These are phyloP conservation scores for Catharanthus roseus DNA, from an alignment of 257 asterid species.

Conservation along the genomic window DNA sequence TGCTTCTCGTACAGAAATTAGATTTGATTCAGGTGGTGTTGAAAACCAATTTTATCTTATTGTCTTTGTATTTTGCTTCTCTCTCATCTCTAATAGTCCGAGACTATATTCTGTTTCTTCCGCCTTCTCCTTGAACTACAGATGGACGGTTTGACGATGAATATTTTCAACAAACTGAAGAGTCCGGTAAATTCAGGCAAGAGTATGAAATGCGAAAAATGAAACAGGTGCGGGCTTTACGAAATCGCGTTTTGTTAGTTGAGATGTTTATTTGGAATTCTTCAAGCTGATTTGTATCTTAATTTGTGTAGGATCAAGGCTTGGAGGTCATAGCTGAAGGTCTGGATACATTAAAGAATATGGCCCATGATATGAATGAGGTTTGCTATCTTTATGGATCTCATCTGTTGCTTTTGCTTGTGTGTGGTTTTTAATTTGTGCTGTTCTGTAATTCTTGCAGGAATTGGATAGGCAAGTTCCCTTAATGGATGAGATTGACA, in stretches of 20 bases:
- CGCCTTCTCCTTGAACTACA: constrained; percentile 31
- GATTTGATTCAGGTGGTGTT: constrained; percentile 88
- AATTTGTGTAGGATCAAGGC: constrained; percentile 73
- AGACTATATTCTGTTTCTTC: constrained; percentile 15
- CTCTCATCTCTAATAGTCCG: neutral
- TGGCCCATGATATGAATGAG: constrained; percentile 99
- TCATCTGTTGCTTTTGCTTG: constrained; percentile 15
- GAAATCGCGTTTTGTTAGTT: neutral
- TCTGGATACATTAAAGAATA: constrained; percentile 82
- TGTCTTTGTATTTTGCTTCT: neutral
- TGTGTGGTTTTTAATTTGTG: constrained; percentile 9
- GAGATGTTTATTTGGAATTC: neutral
- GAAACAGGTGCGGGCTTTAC: constrained; percentile 65
- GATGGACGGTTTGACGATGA: constrained; percentile 88
- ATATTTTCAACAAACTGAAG: constrained; percentile 89
- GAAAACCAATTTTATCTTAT: neutral
- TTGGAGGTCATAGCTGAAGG: constrained; percentile 92
- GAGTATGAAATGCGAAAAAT: constrained; percentile 98
- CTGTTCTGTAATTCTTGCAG: constrained; percentile 38
- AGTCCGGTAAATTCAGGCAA: constrained; percentile 82
- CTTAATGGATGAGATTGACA: constrained; percentile 96
- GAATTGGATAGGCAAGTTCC: constrained; percentile 98
- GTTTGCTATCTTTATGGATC: constrained; percentile 36
- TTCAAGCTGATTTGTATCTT: constrained; percentile 11
- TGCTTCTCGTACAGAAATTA: constrained; percentile 84